These are phyloP conservation scores for Neurospora sublineolata DNA, from an alignment of 495 filamentous ascomycete genomes.

Conservation along the genomic window DNA sequence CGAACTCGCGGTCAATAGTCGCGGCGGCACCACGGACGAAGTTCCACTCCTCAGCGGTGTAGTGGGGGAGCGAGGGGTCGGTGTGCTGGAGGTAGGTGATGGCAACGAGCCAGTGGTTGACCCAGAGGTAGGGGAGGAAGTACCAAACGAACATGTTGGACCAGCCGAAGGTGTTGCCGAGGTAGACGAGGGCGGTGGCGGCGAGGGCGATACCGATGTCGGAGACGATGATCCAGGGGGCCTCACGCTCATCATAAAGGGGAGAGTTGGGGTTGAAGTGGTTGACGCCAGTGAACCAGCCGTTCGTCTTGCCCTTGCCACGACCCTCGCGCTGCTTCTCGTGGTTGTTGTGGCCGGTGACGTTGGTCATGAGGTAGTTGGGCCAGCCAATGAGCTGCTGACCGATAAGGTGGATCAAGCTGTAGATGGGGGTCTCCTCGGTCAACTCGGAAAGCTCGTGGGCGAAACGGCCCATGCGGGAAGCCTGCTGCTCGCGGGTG, in stretches of 20 bases:
- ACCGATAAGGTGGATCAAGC: conserved; percentile 53
- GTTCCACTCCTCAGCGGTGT: conserved; percentile 64
- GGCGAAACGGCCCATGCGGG: conserved; percentile 51
- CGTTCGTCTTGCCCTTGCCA: conserved; percentile 82
- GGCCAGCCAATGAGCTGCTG: conserved; percentile 91
- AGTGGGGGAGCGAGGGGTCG: conserved; percentile 77
- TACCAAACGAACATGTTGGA: conserved; percentile 87
- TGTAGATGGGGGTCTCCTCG: conserved; percentile 89
- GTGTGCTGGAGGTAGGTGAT: conserved; percentile 91
- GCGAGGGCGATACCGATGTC: conserved; percentile 65
- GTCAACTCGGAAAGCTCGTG: conserved; percentile 78
- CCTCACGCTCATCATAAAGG: conserved; percentile 83
- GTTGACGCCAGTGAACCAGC: conserved; percentile 71
- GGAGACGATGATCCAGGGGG: conserved; percentile 67
- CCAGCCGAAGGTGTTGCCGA: conserved; percentile 67
- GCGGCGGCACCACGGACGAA: conserved; percentile 76
- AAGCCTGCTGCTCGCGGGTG: conserved; percentile 65
- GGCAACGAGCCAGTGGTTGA: conserved; percentile 91
- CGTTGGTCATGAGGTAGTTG: conserved; percentile 74
- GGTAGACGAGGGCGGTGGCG: conserved; percentile 40
- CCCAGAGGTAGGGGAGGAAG: conserved; percentile 88
- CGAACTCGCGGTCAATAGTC: conserved; percentile 82
- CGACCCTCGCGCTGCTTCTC: conserved; percentile 71
- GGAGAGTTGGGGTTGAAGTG: conserved; percentile 85
- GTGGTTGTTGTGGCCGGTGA: conserved; percentile 91